Conservation (phyloP, 1,139 yeast genomes). For the Pichia sp. region DNA sequence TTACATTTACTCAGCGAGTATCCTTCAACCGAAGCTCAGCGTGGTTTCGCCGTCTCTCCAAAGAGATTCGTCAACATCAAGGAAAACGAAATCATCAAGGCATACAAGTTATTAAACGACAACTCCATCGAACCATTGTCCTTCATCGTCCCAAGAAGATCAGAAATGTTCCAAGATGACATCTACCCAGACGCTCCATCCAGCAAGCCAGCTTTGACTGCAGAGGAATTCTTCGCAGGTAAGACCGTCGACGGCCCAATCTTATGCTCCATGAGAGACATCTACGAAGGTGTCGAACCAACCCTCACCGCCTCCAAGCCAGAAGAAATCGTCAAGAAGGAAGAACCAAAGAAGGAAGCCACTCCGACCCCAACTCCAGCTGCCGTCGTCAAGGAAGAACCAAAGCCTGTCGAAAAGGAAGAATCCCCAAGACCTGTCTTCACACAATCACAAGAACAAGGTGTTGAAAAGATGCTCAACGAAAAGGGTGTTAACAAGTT, state of each 20-base stretch:
- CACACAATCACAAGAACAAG: constrained; percentile 32
- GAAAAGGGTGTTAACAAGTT: constrained; percentile 48
- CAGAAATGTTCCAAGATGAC: constrained; percentile 90
- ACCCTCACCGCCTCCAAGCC: constrained; percentile 26
- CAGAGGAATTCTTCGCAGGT: constrained; percentile 79
- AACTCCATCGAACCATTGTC: constrained; percentile 83
- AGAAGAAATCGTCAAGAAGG: constrained; percentile 13
- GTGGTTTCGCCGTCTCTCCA: constrained; percentile 93
- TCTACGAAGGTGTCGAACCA: constrained; percentile 68
- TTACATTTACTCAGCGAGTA: constrained; percentile 81
- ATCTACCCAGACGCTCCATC: constrained; percentile 93
- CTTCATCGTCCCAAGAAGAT: constrained; percentile 88
- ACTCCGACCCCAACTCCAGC: constrained; percentile 1
- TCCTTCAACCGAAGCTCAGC: constrained; percentile 87
- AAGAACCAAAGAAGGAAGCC: constrained; percentile 20
- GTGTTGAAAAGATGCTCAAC: constrained; percentile 48
- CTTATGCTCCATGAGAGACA: constrained; percentile 67
- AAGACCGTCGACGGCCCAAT: constrained; percentile 82
- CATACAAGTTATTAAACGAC: constrained; percentile 85
- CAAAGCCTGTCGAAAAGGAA: neutral
- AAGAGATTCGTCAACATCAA: constrained; percentile 73
- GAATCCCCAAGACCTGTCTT: constrained; percentile 23
- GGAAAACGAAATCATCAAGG: constrained; percentile 80
- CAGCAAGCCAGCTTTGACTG: constrained; percentile 69
- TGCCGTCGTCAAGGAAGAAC: constrained; percentile 4